Evolutionary conservation across 805 yeast species (phyloP), one percentile per base, ranked within the genome.

Genomic region (Metschnikowia cerradonensis): DNA sequence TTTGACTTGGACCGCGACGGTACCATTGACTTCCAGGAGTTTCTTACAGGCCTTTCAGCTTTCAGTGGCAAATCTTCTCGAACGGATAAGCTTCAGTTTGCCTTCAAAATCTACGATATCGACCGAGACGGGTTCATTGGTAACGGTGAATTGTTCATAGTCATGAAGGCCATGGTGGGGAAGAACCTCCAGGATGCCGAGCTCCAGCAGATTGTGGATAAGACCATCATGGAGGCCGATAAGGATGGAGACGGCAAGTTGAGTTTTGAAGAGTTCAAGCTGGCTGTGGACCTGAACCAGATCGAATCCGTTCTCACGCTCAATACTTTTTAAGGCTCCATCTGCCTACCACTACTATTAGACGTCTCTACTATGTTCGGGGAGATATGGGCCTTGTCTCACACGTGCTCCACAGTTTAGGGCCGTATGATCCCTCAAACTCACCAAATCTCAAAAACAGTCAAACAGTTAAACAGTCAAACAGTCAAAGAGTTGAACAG

Each of bases 101-200:
- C 97, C 10, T 94, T 94, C 71, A 88, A 84, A 62, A 90, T 94
- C 17, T 94, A 94, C 64, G 99, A 94, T 65, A 90, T 94, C 55
- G 99, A 94, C 68, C 78, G 90, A 50, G 99, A 94, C 65, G 99
- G 99, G 0, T 90, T 64, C 65, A 89, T 94, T 35, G 91, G 97
- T 2, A 92, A 92, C 64, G 99, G 99, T 22, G 99, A 94, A 69
- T 68, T 94, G 50, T 94, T 86, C 62, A 77, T 92, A 38, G 98
- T 94, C 38, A 75, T 94, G 71, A 88, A 94, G 68, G 88, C 89
- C 81, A 94, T 94, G 99, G 99, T 95, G 26, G 99, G 98, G 1
- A 85, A 83, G 59, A 90, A 94, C 62, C 71, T 95, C 51, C 86
- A 83, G 54, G 96, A 88, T 52, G 82, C 81, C 26, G 96, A 94